Conservation (phyloP, 2,329 filamentous ascomycete genomes). For the Aspergillus ochraceoroseus region DNA sequence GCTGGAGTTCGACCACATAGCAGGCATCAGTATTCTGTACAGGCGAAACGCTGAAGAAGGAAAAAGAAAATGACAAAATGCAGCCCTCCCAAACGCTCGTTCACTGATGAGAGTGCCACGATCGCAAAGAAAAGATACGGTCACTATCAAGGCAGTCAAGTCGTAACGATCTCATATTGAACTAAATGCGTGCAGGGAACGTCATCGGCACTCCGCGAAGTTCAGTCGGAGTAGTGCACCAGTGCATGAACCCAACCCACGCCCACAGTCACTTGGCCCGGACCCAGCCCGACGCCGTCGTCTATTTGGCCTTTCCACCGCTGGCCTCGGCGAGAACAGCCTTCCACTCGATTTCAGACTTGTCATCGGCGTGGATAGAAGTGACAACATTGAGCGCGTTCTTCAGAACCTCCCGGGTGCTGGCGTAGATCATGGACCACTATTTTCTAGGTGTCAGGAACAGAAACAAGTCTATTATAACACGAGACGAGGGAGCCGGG, state of each 20-base stretch:
- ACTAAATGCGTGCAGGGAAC: constrained; percentile 34
- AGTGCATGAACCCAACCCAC: constrained; percentile 21
- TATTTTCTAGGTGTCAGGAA: constrained; percentile 22
- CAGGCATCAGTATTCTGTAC: constrained; percentile 28
- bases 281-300: constrained; percentile 35
- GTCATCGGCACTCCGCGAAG: constrained; percentile 24
- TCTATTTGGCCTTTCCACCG: constrained; percentile 42
- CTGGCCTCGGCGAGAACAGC: constrained; percentile 37
- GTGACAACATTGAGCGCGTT: constrained; percentile 44
- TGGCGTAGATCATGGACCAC: constrained; percentile 51
- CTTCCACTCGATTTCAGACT: constrained; percentile 43
- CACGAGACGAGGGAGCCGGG: neutral
- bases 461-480: neutral
- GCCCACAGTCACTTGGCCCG: constrained; percentile 26
- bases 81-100: constrained; percentile 18
- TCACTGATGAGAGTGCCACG: constrained; percentile 18
- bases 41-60: constrained; percentile 25
- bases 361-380: constrained; percentile 43
- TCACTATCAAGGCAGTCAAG: constrained; percentile 27
- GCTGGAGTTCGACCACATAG: constrained; percentile 14
- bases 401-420: constrained; percentile 47
- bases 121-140: constrained; percentile 21
- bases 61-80: constrained; percentile 15
- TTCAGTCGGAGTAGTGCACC: constrained; percentile 16
- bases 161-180: constrained; percentile 39